Evolutionary conservation across 2,329 filamentous ascomycete genomes (phyloP).

Genomic region (Simplicillium aogashimaense): DNA sequence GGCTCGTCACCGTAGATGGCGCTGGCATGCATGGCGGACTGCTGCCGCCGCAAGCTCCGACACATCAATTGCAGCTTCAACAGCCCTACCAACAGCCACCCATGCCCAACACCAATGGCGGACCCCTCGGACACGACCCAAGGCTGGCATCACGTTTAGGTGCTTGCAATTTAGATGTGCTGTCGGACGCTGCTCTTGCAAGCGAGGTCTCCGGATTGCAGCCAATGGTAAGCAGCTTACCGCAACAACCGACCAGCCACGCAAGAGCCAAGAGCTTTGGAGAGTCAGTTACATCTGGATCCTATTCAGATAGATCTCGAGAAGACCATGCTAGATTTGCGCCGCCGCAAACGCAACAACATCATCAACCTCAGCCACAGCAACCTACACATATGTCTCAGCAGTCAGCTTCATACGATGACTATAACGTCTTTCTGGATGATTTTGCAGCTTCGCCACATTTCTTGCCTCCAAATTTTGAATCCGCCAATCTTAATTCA

Average conservation of each 20-base stretch:
- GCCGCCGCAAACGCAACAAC: constrained; percentile 18
- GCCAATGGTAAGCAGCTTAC: constrained; percentile 35
- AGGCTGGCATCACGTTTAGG: constrained; percentile 33
- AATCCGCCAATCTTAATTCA: constrained; percentile 28
- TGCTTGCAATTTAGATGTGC: constrained; percentile 46
- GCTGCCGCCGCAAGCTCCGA: constrained; percentile 15
- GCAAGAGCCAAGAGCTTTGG: constrained; percentile 39
- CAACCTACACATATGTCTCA: constrained; percentile 15
- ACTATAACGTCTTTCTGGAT: constrained; percentile 51
- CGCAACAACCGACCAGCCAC: constrained; percentile 27
- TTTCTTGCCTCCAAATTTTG: constrained; percentile 44
- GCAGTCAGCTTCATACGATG: constrained; percentile 35
- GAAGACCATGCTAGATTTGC: constrained; percentile 32
- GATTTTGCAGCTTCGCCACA: constrained; percentile 45
- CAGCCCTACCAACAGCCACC: constrained; percentile 11
- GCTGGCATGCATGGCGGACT: constrained; percentile 29
- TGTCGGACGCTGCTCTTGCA: constrained; percentile 51
- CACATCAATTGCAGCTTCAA: constrained; percentile 10
- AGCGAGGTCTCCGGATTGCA: constrained; percentile 44
- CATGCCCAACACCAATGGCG: constrained; percentile 13
- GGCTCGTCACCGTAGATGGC: constrained; percentile 35
- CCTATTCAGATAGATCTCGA: constrained; percentile 36
- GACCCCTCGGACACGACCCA: constrained; percentile 33
- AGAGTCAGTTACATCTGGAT: constrained; percentile 26
- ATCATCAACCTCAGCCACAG: constrained; percentile 27